Conservation (phyloP, 2,329 filamentous ascomycete genomes). For the Monilinia polystroma region DNA sequence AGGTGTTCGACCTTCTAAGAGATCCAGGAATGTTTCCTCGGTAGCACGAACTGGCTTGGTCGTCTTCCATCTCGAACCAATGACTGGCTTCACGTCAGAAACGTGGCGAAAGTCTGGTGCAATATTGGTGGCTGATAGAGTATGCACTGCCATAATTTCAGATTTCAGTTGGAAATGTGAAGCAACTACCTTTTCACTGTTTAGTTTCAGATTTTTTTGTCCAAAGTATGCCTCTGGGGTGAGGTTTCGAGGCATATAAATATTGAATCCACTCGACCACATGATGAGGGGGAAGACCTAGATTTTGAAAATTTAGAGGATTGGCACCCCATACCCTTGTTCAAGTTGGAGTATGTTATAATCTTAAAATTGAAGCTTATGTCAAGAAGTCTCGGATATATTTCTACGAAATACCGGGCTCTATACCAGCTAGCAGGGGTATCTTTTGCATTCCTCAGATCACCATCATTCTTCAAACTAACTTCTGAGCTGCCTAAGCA, state of each 20-base stretch:
- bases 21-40: background rate
- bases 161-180: background rate
- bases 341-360: background rate
- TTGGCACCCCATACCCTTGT: background rate
- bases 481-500: background rate
- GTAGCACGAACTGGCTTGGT: constrained; percentile 1
- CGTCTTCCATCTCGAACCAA: constrained; percentile 3
- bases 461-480: background rate
- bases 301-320: background rate
- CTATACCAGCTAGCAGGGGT: background rate
- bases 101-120: background rate
- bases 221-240: background rate
- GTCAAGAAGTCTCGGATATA: background rate
- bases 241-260: background rate
- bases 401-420: background rate
- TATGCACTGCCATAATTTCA: background rate
- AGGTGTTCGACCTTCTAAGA: constrained; percentile 13
- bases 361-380: background rate
- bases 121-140: background rate
- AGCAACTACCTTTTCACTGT: background rate
- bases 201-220: background rate
- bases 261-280: background rate
- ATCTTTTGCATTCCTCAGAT: background rate
- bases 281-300: background rate
- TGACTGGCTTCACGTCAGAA: background rate